Evolutionary conservation across 176 grass and related monocot genomes (phyloP), one percentile per base, ranked within the genome.

Genomic region (Saccharum spontaneum): DNA sequence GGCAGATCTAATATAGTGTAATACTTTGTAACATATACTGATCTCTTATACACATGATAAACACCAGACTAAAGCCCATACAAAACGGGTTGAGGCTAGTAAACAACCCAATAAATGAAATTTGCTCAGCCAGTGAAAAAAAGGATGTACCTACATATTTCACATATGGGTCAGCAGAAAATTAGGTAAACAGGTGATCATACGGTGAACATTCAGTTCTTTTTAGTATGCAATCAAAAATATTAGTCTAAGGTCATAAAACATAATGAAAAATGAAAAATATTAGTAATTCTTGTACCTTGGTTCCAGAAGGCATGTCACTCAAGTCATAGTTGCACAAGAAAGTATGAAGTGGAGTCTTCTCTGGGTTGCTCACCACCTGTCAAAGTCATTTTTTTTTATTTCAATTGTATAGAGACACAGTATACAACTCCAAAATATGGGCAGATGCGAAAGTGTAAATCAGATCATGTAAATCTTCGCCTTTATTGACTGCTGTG

Each of bases 321-420:
- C 86, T 96, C 61, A 99, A 92, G 86, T 99, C 97, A 28, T 99
- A 99, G 82, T 86, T 96, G 90, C 94, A 99, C 77, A 99, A 92
- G 84, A 99, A 99, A 52, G 97, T 94, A 73, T 99, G 97, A 8
- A 99, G 86, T 59, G 97, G 97, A 83, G 97, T 99, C 89, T 89
- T 96, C 83, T 99, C 97, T 2, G 97, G 97, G 81, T 99, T 99
- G 81, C 97, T 99, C 34, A 99, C 89, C 60, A 99, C 93, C 97
- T 99, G 65, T 67, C 38, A 79, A 90, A 86, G 43, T 30, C n/a
- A 38, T 45, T 28, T 15, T 66, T n/a, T 70, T 60, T 48, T 31
- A 63, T 45, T 39, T 82, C 33, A 38, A 61, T 45, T 3, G 7
- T 43, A 78, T 44, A 55, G 30, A 45, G 55, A 30, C 28, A 64